Conservation (phyloP, 2,329 filamentous ascomycete species). For the Metarhizium robertsii region DNA sequence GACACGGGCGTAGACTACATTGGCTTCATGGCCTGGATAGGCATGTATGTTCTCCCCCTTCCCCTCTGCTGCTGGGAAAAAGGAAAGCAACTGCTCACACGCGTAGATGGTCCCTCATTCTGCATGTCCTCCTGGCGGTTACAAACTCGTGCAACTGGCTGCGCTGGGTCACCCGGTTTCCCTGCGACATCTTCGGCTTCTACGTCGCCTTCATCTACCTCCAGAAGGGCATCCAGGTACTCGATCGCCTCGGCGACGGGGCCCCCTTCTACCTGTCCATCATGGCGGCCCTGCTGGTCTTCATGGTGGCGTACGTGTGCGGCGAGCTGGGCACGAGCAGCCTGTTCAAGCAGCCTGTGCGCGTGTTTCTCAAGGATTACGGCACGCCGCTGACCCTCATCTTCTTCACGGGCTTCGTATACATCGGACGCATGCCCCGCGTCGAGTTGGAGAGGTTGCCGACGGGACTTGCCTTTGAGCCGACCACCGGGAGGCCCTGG, state of each 20-base stretch:
- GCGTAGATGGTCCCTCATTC: conserved; percentile 65
- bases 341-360: conserved; percentile 64
- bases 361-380: conserved; percentile 83
- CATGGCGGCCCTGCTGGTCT: conserved; percentile 65
- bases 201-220: conserved; percentile 89
- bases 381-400: conserved; percentile 74
- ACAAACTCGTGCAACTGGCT: conserved; percentile 83
- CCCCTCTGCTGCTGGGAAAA: background rate
- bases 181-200: conserved; percentile 89
- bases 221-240: conserved; percentile 81
- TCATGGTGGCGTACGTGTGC: conserved; percentile 66
- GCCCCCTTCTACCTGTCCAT: conserved; percentile 72
- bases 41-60: conserved; percentile 41
- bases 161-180: conserved; percentile 84
- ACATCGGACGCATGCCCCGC: conserved; percentile 71
- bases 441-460: conserved; percentile 64
- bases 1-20: conserved; percentile 73
- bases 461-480: conserved; percentile 68
- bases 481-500: conserved; percentile 66
- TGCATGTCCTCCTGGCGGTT: conserved; percentile 76
- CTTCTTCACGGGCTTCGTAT: conserved; percentile 85
- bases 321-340: conserved; percentile 60
- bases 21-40: conserved; percentile 87
- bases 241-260: conserved; percentile 61
- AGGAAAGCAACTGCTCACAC: background rate